Conservation (phyloP, 306 rosid genomes). For the Mucuna pruriens region DNA sequence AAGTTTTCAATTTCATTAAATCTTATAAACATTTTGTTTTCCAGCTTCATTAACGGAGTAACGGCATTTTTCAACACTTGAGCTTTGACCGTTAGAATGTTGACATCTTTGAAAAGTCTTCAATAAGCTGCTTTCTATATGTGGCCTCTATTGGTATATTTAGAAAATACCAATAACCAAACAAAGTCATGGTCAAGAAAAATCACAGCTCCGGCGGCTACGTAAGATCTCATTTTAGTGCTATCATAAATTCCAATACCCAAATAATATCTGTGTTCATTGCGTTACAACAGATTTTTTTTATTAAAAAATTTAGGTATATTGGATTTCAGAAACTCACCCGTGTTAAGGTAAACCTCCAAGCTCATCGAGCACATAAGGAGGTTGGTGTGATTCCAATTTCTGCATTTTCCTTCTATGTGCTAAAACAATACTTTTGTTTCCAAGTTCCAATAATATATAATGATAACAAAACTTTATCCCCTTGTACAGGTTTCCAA, state of each 20-base stretch:
- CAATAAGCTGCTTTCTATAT: not conserved
- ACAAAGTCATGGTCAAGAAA: not conserved
- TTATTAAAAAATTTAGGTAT: no score
- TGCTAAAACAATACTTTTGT: not conserved
- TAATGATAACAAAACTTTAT: slow-evolving; percentile 3
- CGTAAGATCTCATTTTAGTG: not conserved
- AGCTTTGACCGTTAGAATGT: not conserved
- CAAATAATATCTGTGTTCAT: not conserved
- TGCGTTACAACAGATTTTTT: not conserved
- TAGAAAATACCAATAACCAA: not conserved
- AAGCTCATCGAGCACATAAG: no score
- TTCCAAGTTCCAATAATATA: not conserved
- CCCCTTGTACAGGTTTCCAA: not conserved
- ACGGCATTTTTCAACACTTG: not conserved
- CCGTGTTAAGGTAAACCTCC: no score
- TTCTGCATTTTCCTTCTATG: not conserved
- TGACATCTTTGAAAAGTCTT: slow-evolving; percentile 8
- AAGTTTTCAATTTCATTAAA: no score
- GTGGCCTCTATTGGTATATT: not conserved
- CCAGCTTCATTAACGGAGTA: not conserved
- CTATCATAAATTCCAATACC: not conserved
- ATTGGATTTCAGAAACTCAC: no score
- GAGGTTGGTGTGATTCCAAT: not conserved
- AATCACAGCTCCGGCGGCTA: slow-evolving; percentile 10
- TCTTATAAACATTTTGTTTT: not conserved